Percentiles rank a stretch among this genome's conserved stretches.
phyloP scores from a whole-genome alignment of 108 stramenopile genomes.

The Conticribra weissflogii region DNA sequence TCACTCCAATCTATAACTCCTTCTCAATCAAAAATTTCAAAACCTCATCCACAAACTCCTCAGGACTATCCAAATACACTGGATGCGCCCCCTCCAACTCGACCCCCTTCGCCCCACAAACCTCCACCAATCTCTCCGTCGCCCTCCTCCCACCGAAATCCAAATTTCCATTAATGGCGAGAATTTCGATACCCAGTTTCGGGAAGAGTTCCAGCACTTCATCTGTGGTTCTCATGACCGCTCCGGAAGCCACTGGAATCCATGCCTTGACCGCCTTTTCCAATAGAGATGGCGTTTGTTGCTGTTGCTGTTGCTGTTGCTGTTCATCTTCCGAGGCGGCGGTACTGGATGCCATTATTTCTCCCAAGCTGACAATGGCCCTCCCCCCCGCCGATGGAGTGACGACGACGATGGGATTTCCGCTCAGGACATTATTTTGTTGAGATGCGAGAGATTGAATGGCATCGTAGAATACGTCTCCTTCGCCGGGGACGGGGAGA shows the following conservation, averaged over 20 bases:
- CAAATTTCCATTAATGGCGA: slow-evolving; percentile 69
- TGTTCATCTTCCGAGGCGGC: not conserved
- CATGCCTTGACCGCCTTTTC: slow-evolving; percentile 46
- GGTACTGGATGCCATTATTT: not conserved
- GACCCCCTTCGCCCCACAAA: slow-evolving; percentile 43
- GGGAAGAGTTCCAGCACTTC: slow-evolving; percentile 7
- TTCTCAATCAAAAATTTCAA: slow-evolving; percentile 50
- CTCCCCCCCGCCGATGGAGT: slow-evolving; percentile 82
- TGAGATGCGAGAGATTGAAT: slow-evolving; percentile 39
- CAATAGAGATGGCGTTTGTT: slow-evolving; percentile 19
- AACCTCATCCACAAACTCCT: slow-evolving; percentile 59
- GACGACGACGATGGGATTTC: slow-evolving; percentile 51
- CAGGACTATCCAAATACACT: slow-evolving; percentile 75
- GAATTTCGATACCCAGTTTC: slow-evolving; percentile 26
- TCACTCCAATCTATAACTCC: slow-evolving; percentile 19
- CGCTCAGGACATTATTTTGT: slow-evolving; percentile 27
- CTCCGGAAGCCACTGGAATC: slow-evolving; percentile 73
- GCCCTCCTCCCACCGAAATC: slow-evolving; percentile 55
- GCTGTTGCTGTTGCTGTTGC: too few species aligned
- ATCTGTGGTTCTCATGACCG: slow-evolving; percentile 38
- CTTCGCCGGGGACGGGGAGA: slow-evolving; percentile 55
- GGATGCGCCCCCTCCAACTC: slow-evolving; percentile 79
- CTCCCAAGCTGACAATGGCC: slow-evolving; percentile 54
- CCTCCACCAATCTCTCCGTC: slow-evolving; percentile 45
- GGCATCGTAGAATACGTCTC: slow-evolving; percentile 36